These are phyloP conservation scores for Solanum dulcamara DNA, from an alignment of 257 asterid species.

Conservation along the genomic window DNA sequence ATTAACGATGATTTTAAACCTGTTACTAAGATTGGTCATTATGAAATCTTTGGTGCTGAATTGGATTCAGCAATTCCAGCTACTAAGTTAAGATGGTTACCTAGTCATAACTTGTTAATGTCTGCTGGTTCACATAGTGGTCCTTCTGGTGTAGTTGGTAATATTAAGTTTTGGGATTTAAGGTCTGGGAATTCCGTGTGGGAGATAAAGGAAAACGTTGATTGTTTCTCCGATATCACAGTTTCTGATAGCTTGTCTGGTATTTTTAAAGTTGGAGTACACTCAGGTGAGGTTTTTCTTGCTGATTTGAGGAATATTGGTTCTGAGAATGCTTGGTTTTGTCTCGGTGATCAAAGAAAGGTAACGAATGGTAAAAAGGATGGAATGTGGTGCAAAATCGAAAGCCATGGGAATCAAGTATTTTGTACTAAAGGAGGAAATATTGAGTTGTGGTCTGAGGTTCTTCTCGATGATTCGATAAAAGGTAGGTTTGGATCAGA, in stretches of 20 bases:
- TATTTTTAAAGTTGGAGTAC: slow-evolving; percentile 75
- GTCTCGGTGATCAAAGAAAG: slow-evolving; percentile 56
- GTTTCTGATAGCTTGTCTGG: slow-evolving; percentile 32
- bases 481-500: background rate
- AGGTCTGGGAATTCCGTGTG: slow-evolving; percentile 58
- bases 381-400: slow-evolving; percentile 57
- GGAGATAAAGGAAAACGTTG: slow-evolving; percentile 63
- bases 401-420: slow-evolving; percentile 70
- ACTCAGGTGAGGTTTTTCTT: slow-evolving; percentile 59
- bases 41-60: slow-evolving; percentile 82
- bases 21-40: slow-evolving; percentile 51
- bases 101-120: slow-evolving; percentile 68
- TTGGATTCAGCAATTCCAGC: slow-evolving; percentile 86
- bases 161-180: slow-evolving; percentile 73
- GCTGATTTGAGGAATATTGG: slow-evolving; percentile 64
- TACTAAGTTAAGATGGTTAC: slow-evolving; percentile 67
- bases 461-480: slow-evolving; percentile 24
- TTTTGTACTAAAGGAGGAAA: slow-evolving; percentile 67
- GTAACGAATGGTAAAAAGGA: slow-evolving; percentile 62
- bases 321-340: slow-evolving; percentile 42
- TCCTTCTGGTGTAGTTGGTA: slow-evolving; percentile 67
- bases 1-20: slow-evolving; percentile 35
- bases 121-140: slow-evolving; percentile 94
- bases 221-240: slow-evolving; percentile 78
- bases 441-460: slow-evolving; percentile 78